These are phyloP conservation scores for Polysphondylium violaceum DNA, from an alignment of 78 protist genomes.

Conservation along the genomic window DNA sequence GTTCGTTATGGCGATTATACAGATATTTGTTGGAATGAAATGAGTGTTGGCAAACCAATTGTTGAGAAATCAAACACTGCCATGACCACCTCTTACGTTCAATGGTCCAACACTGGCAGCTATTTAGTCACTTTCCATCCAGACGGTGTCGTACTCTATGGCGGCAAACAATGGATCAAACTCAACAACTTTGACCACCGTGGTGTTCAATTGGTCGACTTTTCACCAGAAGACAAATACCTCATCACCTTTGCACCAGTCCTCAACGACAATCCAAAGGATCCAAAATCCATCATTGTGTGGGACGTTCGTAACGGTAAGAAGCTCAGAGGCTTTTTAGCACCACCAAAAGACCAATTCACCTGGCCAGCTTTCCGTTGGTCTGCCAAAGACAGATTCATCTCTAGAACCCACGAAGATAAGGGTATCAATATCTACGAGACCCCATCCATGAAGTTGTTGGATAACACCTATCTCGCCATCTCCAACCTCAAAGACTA, in stretches of 20 bases:
- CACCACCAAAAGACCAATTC: conserved; percentile 70
- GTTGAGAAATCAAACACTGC: conserved; percentile 16
- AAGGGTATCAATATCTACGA: conserved; percentile 80
- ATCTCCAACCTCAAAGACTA: conserved; percentile 78
- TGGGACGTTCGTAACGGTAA: conserved; percentile 88
- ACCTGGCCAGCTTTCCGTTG: conserved; percentile 91
- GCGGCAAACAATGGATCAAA: conserved; percentile 80
- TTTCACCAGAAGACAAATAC: conserved; percentile 92
- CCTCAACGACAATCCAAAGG: conserved; percentile 44
- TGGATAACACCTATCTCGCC: conserved; percentile 66
- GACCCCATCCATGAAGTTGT: conserved; percentile 62
- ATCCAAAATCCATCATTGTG: conserved; percentile 76
- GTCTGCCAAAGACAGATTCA: conserved; percentile 88
- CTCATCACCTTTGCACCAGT: conserved; percentile 80
- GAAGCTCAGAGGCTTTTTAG: conserved; percentile 28
- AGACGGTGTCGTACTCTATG: conserved; percentile 93
- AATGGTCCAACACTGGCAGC: conserved; percentile 95
- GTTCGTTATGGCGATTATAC: conserved; percentile 85
- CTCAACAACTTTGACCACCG: conserved; percentile 76
- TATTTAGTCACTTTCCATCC: conserved; percentile 94
- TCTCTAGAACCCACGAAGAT: conserved; percentile 81
- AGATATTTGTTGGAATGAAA: conserved; percentile 89
- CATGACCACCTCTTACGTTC: conserved; percentile 85
- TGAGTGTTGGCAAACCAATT: conserved; percentile 38
- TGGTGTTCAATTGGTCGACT: conserved; percentile 88